phyloP scores from a whole-genome alignment of 495 filamentous ascomycete species.

The Zalerion maritima region DNA sequence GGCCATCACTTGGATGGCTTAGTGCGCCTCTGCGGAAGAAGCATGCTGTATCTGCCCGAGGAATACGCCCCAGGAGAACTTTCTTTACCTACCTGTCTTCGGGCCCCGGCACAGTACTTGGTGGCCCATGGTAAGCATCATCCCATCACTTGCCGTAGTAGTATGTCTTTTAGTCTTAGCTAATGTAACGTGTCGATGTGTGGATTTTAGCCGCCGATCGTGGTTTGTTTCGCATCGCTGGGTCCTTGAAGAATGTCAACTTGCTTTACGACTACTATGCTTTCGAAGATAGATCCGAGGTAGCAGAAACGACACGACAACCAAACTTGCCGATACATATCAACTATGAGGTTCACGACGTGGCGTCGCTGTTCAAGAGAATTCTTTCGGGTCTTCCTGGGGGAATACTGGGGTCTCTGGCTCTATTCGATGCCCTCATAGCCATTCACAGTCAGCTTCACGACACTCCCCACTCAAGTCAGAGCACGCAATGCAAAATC shows the following conservation, averaged over 20 bases:
- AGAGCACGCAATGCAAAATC: constrained; percentile 35
- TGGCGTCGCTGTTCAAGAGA: constrained; percentile 58
- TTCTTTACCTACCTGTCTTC: constrained; percentile 59
- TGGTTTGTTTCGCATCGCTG: constrained; percentile 52
- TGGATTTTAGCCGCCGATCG: constrained; percentile 23
- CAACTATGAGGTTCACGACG: constrained; percentile 44
- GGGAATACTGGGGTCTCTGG: constrained; percentile 55
- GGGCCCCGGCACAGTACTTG: constrained; percentile 53
- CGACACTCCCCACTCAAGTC: constrained; percentile 30
- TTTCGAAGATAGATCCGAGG: constrained; percentile 26
- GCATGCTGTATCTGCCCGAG: constrained; percentile 47
- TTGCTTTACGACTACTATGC: constrained; percentile 50
- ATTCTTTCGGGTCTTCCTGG: constrained; percentile 56
- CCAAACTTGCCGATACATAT: constrained; percentile 42
- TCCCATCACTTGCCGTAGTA: background rate
- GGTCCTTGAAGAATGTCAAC: constrained; percentile 37
- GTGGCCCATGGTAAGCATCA: constrained; percentile 44
- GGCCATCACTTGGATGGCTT: constrained; percentile 48
- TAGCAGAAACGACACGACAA: constrained; percentile 37
- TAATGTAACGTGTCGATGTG: too few species aligned
- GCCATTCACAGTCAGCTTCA: constrained; percentile 44
- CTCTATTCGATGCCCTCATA: constrained; percentile 50
- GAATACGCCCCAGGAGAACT: constrained; percentile 51
- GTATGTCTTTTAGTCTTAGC: background rate
- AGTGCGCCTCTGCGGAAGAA: constrained; percentile 59